Evolutionary conservation across 164 flowering plant genomes (phyloP), one percentile per base, ranked within the genome.

Genomic region (Vitis rupestris): DNA sequence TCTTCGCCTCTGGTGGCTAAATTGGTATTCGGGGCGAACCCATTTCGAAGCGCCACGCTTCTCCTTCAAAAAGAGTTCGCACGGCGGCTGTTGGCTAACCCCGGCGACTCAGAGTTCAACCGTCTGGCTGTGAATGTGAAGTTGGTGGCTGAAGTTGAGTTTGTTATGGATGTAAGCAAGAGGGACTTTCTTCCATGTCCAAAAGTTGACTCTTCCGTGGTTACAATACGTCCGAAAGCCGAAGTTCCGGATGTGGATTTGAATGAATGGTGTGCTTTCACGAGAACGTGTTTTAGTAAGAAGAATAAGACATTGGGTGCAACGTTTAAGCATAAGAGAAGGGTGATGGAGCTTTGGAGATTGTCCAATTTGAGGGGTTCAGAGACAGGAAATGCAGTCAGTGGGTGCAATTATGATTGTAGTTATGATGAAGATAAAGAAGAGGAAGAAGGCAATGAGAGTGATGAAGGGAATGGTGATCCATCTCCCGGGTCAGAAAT

Each of bases 31-130:
- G 92, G 89, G 55, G 48, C 30, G 2, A 60, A 52, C 47, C 54
- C 76, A 9, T 95, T 84, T 70, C 77, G 98, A 13, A 88, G 88
- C 58, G 94, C 91, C 12, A 95, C 95, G 1, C 87, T 95, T 48
- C 82, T 95, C 29, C 85, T 95, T 64, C 99, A 95, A 68, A 93
- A 93, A 65, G 99, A 95, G 75, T 95, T 93, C 83, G 97, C 97
- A 0, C 78, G 82, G 63, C 82, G 99, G 30, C 68, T 95, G 23
- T 56, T 91, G 77, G 98, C 98, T 1, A 82, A 87, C 10, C 98
- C 97, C 5, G 98, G 98, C 3, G 95, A 91, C 68, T 83, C 97
- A 2, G 90, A 86, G 70, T 95, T 78, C 70, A 91, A 89, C 64
- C 88, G 98, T 10, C 68, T 93, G 77, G 98, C 97, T 50, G 98